phyloP scores from a whole-genome alignment of 1,284 basidiomycete genomes.

The Cerioporus squamosus region DNA sequence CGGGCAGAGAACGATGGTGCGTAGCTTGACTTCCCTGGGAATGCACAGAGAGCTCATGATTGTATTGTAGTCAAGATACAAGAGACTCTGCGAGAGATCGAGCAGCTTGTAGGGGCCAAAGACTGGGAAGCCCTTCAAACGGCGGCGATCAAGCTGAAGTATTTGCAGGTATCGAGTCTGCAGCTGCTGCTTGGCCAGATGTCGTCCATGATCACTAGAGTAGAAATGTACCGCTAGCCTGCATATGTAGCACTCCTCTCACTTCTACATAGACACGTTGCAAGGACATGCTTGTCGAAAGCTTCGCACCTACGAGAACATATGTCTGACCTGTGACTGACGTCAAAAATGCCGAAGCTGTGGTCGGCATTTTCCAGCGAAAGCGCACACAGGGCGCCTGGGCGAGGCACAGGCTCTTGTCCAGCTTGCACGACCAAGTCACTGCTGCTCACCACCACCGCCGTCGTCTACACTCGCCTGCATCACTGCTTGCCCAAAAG shows the following conservation, averaged over 20 bases:
- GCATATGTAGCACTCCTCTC: no score
- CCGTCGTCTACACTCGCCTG: background rate
- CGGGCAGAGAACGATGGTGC: slow-evolving; percentile 64
- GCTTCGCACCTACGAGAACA: no score
- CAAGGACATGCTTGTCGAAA: no score
- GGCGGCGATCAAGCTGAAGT: slow-evolving; percentile 75
- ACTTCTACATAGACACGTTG: no score
- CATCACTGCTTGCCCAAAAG: background rate
- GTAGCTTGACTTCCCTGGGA: slow-evolving; percentile 31
- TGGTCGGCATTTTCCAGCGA: background rate
- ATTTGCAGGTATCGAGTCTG: slow-evolving; percentile 77
- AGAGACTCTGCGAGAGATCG: slow-evolving; percentile 51
- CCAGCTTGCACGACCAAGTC: background rate
- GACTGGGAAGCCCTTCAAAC: slow-evolving; percentile 64
- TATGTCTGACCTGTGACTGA: background rate
- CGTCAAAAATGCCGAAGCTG: slow-evolving; percentile 2
- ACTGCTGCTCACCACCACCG: background rate
- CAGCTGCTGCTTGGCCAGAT: slow-evolving; percentile 56
- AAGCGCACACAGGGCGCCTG: background rate
- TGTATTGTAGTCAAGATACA: slow-evolving; percentile 56
- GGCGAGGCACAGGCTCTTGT: background rate
- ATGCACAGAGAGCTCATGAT: background rate
- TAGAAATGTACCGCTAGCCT: background rate
- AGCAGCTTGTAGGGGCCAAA: slow-evolving; percentile 51
- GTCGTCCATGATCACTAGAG: slow-evolving; percentile 22